Evolutionary conservation across 108 stramenopile genomes (phyloP), one percentile per base, ranked within the genome.

Genomic region (Stephanodiscus triporus): DNA sequence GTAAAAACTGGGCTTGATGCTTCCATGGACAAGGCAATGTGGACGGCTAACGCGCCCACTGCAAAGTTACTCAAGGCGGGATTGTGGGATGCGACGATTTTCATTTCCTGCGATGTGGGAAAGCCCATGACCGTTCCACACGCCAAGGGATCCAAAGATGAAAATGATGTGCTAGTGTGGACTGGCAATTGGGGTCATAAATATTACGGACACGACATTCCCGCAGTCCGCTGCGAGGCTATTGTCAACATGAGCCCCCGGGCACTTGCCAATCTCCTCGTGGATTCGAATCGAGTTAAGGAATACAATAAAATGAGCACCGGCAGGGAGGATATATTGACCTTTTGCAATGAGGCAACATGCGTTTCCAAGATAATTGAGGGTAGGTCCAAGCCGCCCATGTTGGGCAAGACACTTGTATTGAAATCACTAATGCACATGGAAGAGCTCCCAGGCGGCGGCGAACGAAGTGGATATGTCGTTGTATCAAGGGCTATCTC

Each of bases 291-390:
- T 37, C 78, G 90, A 43, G 93, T 94, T 9, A 85, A 88, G 63
- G 89, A 91, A 72, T 94, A 94, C 83, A 94, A 94, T 81, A 94
- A 94, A 72, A 83, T 90, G 75, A 90, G 91, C 65, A 72, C 89
- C 8, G 93, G 93, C 16, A 70, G 91, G 47, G 75, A 83, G 37
- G 92, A 94, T 61, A 74, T 88, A 22, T 48, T 87, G 20, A 64
- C 81, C 9, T 69, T 92, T 9, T 76, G 88, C 49, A 77, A 89
- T 9, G 77, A 70, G 72, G 69, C 69, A 47, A 82, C 75, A 23
- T 68, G 77, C 50, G 56, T 64, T 2, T 90, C 91, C 17, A 94
- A 94, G 65, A 84, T 94, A 6, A 80, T 87, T 63, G 72, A 67
- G 26, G 85, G 84, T 20, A 66, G 75, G 45, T 72, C 73, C 27